phyloP scores from a whole-genome alignment of 148 eudicot species.

The Suaeda aralocaspica region DNA sequence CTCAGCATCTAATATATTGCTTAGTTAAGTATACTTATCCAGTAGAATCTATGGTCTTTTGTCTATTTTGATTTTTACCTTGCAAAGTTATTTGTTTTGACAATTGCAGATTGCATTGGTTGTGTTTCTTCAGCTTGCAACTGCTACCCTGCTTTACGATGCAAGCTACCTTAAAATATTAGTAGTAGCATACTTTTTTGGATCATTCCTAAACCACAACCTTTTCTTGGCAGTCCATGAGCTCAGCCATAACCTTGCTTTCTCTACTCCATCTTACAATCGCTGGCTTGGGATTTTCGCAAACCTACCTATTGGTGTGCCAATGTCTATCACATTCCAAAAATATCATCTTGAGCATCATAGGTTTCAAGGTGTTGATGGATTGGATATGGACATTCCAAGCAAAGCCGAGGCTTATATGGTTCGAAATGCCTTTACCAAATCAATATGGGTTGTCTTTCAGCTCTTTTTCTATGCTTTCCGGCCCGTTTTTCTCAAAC shows the following conservation, averaged over 20 bases:
- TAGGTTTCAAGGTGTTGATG: conserved; percentile 87
- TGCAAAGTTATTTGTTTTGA: not conserved
- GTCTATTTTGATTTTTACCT: not conserved
- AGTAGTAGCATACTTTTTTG: conserved; percentile 64
- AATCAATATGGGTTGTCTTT: conserved; percentile 70
- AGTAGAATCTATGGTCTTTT: not conserved
- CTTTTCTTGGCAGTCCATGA: conserved; percentile 96
- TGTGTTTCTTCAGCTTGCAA: conserved; percentile 73
- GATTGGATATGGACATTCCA: conserved; percentile 89
- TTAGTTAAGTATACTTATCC: too few relatives aligned
- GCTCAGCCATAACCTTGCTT: conserved; percentile 94
- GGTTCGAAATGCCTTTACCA: conserved; percentile 58
- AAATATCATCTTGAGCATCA: conserved; percentile 97
- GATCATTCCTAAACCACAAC: conserved; percentile 93
- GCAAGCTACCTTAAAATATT: conserved; percentile 57
- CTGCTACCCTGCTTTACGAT: conserved; percentile 62
- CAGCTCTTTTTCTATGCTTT: conserved; percentile 94
- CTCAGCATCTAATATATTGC: too few relatives aligned
- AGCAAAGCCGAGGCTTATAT: conserved; percentile 61
- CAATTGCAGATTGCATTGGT: conserved; percentile 60
- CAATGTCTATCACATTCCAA: conserved; percentile 96
- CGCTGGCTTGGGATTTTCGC: conserved; percentile 93
- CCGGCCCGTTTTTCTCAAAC: conserved; percentile 81
- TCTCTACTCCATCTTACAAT: conserved; percentile 77
- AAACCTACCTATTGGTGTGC: conserved; percentile 91